Conservation (phyloP, 2,329 filamentous ascomycete genomes). For the Grosmannia serpens region DNA sequence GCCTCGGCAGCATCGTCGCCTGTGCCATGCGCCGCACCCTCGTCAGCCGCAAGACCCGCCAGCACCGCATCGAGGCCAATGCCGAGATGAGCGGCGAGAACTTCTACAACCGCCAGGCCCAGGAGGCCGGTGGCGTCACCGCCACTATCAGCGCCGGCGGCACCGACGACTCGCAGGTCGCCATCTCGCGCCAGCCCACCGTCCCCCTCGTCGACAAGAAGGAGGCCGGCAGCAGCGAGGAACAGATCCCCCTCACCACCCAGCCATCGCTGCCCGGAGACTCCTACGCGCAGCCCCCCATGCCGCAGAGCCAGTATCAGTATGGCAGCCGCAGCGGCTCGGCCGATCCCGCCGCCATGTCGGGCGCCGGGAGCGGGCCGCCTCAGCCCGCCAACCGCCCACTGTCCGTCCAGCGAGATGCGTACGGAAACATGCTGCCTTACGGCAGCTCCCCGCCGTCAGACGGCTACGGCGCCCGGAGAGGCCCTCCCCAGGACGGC, state of each 20-base stretch:
- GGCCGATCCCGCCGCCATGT: conserved; percentile 17
- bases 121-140: conserved; percentile 28
- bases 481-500: conserved; percentile 34
- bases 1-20: conserved; percentile 70
- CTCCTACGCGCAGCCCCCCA: conserved; percentile 27
- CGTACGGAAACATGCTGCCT: conserved; percentile 50
- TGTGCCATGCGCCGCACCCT: conserved; percentile 92
- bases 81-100: conserved; percentile 95
- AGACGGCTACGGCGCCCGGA: conserved; percentile 35
- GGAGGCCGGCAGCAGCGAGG: conserved; percentile 52
- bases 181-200: conserved; percentile 34
- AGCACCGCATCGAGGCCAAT: conserved; percentile 84
- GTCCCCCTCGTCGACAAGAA: conserved; percentile 51
- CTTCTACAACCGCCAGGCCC: conserved; percentile 65
- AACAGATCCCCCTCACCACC: conserved; percentile 58
- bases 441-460: conserved; percentile 40
- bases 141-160: conserved; percentile 25
- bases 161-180: background rate
- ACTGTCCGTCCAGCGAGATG: conserved; percentile 37
- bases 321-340: background rate
- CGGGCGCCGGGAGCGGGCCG: conserved; percentile 12
- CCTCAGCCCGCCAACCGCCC: conserved; percentile 12
- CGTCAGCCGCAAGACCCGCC: conserved; percentile 83
- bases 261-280: conserved; percentile 46
- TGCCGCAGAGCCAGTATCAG: conserved; percentile 43